Base-by-base conservation (phyloP, 805 yeast species). In the Nakazawaea populi region DNA sequence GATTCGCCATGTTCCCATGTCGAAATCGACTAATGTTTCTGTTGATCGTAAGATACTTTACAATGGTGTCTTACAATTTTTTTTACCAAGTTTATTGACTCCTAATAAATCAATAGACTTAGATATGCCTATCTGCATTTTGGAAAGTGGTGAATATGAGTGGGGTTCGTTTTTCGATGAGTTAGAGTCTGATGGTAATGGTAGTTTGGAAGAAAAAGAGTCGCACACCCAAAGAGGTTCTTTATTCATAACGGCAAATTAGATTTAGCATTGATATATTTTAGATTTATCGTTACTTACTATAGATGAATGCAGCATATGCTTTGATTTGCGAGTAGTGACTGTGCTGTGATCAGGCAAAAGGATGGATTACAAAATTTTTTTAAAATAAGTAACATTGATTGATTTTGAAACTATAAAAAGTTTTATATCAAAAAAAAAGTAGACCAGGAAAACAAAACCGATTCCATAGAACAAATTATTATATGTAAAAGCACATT, bases 61-160 rank as follows among this genome's bases (percentile, higher is more conserved):
- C 62, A 87, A 88, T 58, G 98, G 98, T 1, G 74, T 79, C 3
- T 66, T 87, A 30, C 95, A 88, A 58, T 73, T 70, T 30, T 76
- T 78, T 28, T 61, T 83, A 5, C 69, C 75, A 0, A 57, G 65
- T 0, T 62, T 67, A 2, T 57, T 84, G 1, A 58, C 58, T 1
- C 74, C 85, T 0, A 76, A 78, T 1, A 74, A 68, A 29, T 58
- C 70, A 0, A 48, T 68, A 4, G 69, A 63, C 1, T 68, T 80
- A 32, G 72, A 72, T 28, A 62, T 86, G 39, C 80, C 88, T 6
- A 76, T 84, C 46, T 75, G 84, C 18, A 77, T 89, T 4, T 68
- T 91, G 38, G 91, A 87, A 49, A 74, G 75, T 43, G 98, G 97
- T 1, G 84, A 80, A 45, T 90, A 84, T 61, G 94, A 88, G 62